These are phyloP conservation scores for Coelastrella sp. DNA, from an alignment of 139 green algal genomes.

Conservation along the genomic window DNA sequence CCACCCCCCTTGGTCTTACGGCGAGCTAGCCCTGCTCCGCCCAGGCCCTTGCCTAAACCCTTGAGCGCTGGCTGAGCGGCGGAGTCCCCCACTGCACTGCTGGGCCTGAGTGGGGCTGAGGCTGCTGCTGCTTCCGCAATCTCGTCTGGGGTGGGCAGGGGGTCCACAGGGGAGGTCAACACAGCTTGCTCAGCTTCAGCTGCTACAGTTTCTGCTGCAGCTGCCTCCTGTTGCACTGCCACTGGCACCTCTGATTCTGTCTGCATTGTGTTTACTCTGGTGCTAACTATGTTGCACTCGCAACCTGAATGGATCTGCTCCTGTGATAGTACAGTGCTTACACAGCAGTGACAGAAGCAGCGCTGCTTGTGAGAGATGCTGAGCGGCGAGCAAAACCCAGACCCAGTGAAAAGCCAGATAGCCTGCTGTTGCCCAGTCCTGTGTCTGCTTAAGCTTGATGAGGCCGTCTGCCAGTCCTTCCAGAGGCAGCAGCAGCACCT, in stretches of 20 bases:
- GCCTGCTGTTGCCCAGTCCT: conserved; percentile 61
- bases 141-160: conserved; percentile 19
- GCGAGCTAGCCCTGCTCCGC: neutral
- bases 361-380: neutral
- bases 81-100: neutral
- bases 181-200: neutral
- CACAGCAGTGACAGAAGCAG: neutral
- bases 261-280: neutral
- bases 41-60: conserved; percentile 31
- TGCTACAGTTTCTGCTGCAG: neutral
- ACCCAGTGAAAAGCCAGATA: conserved; percentile 64
- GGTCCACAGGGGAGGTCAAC: neutral
- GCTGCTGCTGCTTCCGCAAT: conserved; percentile 22
- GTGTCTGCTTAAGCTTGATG: conserved; percentile 51
- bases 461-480: conserved; percentile 55
- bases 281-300: neutral
- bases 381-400: conserved; percentile 1
- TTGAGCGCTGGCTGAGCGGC: neutral
- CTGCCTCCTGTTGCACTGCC: neutral
- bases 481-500: conserved; percentile 60
- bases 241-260: neutral
- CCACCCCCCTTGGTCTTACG: conserved; percentile 3
- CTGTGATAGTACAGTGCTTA: neutral
- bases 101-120: neutral
- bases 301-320: neutral